Conservation (phyloP, 768 basidiomycete species). For the Tremella fuciformis region DNA sequence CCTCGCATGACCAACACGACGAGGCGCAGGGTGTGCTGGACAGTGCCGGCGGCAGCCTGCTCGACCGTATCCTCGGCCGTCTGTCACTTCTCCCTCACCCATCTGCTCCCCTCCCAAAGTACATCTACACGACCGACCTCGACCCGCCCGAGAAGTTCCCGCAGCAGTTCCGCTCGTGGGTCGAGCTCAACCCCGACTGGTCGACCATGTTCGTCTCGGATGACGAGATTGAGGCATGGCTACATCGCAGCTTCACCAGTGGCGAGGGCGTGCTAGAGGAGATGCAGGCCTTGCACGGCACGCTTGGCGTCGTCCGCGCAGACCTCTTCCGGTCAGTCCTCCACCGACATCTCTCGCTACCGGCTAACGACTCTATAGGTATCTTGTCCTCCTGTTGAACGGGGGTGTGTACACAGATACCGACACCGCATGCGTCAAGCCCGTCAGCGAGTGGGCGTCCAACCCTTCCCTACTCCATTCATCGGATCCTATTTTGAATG, state of each 20-base stretch:
- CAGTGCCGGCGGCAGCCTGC: neutral
- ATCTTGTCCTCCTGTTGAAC: conserved; percentile 33
- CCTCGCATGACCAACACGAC: neutral
- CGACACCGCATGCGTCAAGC: conserved; percentile 32
- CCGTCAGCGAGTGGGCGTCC: conserved; percentile 28
- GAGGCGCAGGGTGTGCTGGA: neutral
- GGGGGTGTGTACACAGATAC: conserved; percentile 44
- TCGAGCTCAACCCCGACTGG: conserved; percentile 22
- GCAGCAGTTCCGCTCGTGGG: conserved; percentile 33
- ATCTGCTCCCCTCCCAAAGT: conserved; percentile 14
- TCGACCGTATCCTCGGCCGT: conserved; percentile 8
- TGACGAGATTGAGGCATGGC: conserved; percentile 24
- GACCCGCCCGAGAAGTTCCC: conserved; percentile 11
- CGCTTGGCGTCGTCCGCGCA: conserved; percentile 21
- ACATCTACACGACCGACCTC: conserved; percentile 32
- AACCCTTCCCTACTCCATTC: neutral
- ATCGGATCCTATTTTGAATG: conserved; percentile 12
- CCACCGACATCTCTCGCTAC: neutral
- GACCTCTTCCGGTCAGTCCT: conserved; percentile 22
- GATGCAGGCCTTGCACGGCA: conserved; percentile 15
- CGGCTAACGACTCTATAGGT: conserved; percentile 21
- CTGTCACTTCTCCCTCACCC: conserved; percentile 11
- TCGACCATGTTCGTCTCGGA: conserved; percentile 19
- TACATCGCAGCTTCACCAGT: conserved; percentile 9
- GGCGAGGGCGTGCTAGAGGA: conserved; percentile 17